These are phyloP conservation scores for Trifolium pratense DNA, from an alignment of 306 rosid species.

Conservation along the genomic window DNA sequence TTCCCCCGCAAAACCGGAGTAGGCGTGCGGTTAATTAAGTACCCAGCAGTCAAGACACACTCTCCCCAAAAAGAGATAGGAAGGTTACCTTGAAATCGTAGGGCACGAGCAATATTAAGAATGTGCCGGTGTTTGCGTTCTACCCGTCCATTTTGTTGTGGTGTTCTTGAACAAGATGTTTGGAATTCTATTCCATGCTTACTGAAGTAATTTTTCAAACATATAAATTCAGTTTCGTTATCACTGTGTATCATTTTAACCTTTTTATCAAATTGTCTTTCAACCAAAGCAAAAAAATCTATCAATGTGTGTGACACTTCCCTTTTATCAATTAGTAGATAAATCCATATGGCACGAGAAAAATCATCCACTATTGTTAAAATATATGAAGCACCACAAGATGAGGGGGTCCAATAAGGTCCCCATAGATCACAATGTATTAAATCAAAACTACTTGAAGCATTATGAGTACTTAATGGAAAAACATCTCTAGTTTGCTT, in stretches of 20 bases:
- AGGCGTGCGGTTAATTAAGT: not conserved
- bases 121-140: not conserved
- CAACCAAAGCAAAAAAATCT: not conserved
- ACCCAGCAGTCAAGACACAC: not conserved
- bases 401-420: not conserved
- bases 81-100: not conserved
- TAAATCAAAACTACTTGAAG: not conserved
- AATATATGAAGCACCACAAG: not conserved
- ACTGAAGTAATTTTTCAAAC: not conserved
- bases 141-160: too few relatives aligned
- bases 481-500: not conserved
- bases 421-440: not conserved
- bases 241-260: not conserved
- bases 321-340: too few relatives aligned
- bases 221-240: not conserved
- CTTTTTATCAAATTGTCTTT: too few relatives aligned
- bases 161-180: not conserved
- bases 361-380: not conserved
- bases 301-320: not conserved
- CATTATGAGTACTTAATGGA: not conserved
- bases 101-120: not conserved
- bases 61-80: not conserved
- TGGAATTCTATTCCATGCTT: not conserved
- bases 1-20: not conserved
- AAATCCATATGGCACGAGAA: too few relatives aligned